Conservation (phyloP, 2,329 filamentous ascomycete species). For the Didymella glomerata region DNA sequence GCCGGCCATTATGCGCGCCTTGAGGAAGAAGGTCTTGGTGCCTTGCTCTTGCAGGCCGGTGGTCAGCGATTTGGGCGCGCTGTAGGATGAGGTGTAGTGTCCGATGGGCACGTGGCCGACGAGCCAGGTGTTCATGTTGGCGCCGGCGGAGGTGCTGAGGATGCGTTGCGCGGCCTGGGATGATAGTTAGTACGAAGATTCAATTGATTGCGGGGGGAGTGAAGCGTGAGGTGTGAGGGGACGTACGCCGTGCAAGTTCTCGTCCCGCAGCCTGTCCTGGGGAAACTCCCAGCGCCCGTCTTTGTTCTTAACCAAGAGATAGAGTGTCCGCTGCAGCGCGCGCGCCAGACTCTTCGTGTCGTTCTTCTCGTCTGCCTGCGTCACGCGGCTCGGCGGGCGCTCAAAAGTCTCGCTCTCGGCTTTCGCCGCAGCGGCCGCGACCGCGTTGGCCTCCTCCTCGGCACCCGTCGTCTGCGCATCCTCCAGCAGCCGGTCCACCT, state of each 20-base stretch:
- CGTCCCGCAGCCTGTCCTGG: slow-evolving; percentile 71
- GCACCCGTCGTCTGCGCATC: slow-evolving; percentile 71
- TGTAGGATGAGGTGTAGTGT: slow-evolving; percentile 71
- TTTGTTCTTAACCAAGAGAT: slow-evolving; percentile 80
- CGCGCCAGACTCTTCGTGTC: slow-evolving; percentile 82
- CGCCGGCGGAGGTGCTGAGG: slow-evolving; percentile 77
- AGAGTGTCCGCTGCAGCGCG: slow-evolving; percentile 80
- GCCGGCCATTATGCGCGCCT: slow-evolving; percentile 95
- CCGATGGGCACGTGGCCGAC: slow-evolving; percentile 90
- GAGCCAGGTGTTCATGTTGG: slow-evolving; percentile 99
- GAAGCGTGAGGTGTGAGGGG: not conserved
- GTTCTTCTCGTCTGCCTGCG: slow-evolving; percentile 78
- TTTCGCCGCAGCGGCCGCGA: slow-evolving; percentile 38
- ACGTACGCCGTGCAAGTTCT: slow-evolving; percentile 84
- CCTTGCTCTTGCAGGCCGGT: slow-evolving; percentile 61
- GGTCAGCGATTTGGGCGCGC: slow-evolving; percentile 32
- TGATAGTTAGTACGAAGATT: slow-evolving; percentile 20
- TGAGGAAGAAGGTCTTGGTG: slow-evolving; percentile 94
- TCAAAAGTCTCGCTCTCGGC: slow-evolving; percentile 71
- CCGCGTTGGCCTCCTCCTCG: slow-evolving; percentile 50
- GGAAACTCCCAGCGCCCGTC: slow-evolving; percentile 85
- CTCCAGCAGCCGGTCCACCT: slow-evolving; percentile 74
- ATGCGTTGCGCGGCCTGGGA: slow-evolving; percentile 81
- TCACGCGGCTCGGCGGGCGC: slow-evolving; percentile 72
- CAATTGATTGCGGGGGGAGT: not conserved